Base-by-base conservation (phyloP, 495 filamentous ascomycete species). In the Tuber calosporum region DNA sequence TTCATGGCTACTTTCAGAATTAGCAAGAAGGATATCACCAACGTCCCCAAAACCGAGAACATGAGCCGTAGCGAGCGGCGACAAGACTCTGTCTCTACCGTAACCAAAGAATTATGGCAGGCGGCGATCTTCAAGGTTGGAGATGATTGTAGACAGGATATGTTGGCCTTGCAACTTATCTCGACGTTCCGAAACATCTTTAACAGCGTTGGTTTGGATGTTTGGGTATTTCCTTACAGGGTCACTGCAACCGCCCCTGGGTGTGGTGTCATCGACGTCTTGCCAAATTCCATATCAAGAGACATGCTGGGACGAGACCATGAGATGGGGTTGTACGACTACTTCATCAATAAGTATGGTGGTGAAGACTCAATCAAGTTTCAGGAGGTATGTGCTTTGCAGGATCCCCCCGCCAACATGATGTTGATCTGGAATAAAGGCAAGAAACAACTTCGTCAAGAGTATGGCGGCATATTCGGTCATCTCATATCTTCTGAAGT, bases 381-480 rank as follows among this genome's bases (percentile, higher is more conserved):
- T 85, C 96, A 99, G 82, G 90, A 97, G 30, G 53, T 62, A 62
- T 34, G 53, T 34, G 53, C 13, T 62, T 62, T 62, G 26, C 8
- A 34, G 26, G 34, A 62, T 34, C 19, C 53, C 13, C 26, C 53
- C 4, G 53, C 30, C 26, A 30, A 34, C 13, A 62, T 17, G 13
- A 62, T 62, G 26, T 62, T 62, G 26, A 62, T 26, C 26, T 62
- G 53, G 17, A 62, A 62, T 62, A 62, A 62, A 62, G 81, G 96
- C 96, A 3, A 89, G 96, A 53, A 95, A 89, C 82, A 97, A 97
- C 81, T 99, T 99, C 78, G 93, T 99, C 79, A 98, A 98, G 86
- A 97, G 93, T 84, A 98, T 99, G 96, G 96, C 96, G 3, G 95
- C 94, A n/a, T 98, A 99, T 83, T 97, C 93, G n/a, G 90, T 98